Base-by-base conservation (phyloP, 1,284 basidiomycete genomes). In the Cryptococcus neoformans region DNA sequence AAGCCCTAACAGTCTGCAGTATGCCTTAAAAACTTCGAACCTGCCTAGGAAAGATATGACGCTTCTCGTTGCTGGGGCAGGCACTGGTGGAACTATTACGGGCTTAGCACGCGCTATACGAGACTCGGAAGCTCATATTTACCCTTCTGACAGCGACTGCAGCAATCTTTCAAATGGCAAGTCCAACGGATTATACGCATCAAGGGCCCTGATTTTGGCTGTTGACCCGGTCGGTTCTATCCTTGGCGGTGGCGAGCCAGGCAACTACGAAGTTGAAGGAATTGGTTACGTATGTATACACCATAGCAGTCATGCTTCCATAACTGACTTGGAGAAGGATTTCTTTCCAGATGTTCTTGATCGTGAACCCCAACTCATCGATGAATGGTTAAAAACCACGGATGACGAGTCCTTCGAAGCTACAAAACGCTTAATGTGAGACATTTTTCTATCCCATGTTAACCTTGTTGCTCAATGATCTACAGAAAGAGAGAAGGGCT, bases 201-300 rank as follows among this genome's bases (percentile, higher is more conserved):
- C 21, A 9, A 51, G 68, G 47, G 59, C 75, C 28, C 67, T 68
- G 38, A 83, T 96, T 14, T 83, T 99, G n/a, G 94, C 86, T 4
- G 83, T 93, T 35, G 95, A 99, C 79, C 95, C 95, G 36, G 89
- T 93, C 66, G 95, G 95, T 16, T 95, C 92, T 63, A 84, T 94
- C 58, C 85, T 98, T 41, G 79, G 77, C 12, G 80, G 81, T 0
- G 84, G 83, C 21, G 78, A 81, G 41, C 85, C 86, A 1, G 74
- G 79, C 6, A 76, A 81, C 49, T 99, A 98, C 73, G 78, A 87
- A 61, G 85, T 98, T 12, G 94, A 98, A 75, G 94, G 94, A 9
- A 98, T 97, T 58, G 94, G 94, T 61, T 82, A 73, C 56, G 79
- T 77, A 49, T 55, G 69, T 64, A 6, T 44, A 51, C 51, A 44